Evolutionary conservation across 2,329 filamentous ascomycete species (phyloP), one percentile per base, ranked within the genome.

Genomic region (Exophiala bonariae): DNA sequence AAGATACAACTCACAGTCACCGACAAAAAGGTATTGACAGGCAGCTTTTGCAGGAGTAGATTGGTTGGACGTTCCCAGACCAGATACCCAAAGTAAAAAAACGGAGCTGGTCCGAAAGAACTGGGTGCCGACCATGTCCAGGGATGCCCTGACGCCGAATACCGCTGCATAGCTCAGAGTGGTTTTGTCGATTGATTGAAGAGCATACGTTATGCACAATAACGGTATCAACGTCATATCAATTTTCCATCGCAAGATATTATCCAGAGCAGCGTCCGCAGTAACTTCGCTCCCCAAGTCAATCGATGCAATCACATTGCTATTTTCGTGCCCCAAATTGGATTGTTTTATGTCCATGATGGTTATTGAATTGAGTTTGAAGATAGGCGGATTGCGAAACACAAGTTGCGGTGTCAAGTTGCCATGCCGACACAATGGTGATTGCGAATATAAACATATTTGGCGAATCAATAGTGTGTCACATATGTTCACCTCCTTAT

Each of bases 131-230:
- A 57, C 50, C 8, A 76, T 65, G 4, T 69, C 40, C 8, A 57
- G 34, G 43, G 61, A 57, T 1, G 46, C 41, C 32, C 55, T 50
- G 28, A 44, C 20, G 8, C 35, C 45, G 48, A 85, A 83, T 38
- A 85, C 79, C 14, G 81, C 81, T 1, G 52, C 50, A 55, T 70
- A 75, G 35, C 71, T 56, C 30, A 77, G 66, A 0, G 57, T 64
- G 1, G 57, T 58, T 31, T 52, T 51, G 42, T 58, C 44, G 42
- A 47, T 31, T 11, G 32, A 41, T 35, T 44, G 19, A 13, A 41
- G 18, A 11, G 23, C 23, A 14, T 30, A 41, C 4, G 39, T 41
- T 4, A 41, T 41, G 17, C 39, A 41, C 4, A 41, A 9, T 9
- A 41, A 10, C 10, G 39, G 39, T 26, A 41, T 32, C 11, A 41